Conservation (phyloP, 2,329 filamentous ascomycete genomes). For the Pseudocercospora pini-densiflorae region DNA sequence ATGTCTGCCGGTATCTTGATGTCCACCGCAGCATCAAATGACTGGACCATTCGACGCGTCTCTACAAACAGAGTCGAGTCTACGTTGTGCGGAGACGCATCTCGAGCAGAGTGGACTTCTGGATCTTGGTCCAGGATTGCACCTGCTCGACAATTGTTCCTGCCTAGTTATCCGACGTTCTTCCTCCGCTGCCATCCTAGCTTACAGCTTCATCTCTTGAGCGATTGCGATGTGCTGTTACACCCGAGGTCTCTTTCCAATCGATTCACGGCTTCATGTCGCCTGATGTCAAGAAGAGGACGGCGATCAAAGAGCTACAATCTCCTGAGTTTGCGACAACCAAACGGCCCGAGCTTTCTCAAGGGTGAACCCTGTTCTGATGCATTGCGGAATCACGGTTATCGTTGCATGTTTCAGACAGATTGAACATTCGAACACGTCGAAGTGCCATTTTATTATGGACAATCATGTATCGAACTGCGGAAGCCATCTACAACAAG, state of each 20-base stretch:
- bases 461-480: background rate
- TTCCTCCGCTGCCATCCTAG: background rate
- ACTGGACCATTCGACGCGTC: constrained; percentile 21
- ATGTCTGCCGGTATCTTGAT: constrained; percentile 14
- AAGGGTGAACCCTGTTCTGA: background rate
- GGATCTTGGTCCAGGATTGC: background rate
- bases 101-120: background rate
- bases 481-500: constrained; percentile 4
- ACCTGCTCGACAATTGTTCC: background rate
- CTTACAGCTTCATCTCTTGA: background rate
- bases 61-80: constrained; percentile 21
- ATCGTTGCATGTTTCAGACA: constrained; percentile 5
- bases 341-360: background rate
- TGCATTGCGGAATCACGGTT: background rate
- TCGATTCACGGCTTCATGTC: background rate
- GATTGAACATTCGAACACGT: background rate
- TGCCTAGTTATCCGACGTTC: background rate
- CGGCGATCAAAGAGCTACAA: background rate
- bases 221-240: constrained; percentile 1
- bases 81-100: constrained; percentile 9
- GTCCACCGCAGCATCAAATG: constrained; percentile 25
- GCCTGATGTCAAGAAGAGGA: background rate
- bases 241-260: constrained; percentile 3
- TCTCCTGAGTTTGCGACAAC: background rate
- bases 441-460: background rate